Percentiles rank a stretch among this genome's conserved stretches.
phyloP scores from a whole-genome alignment of 495 filamentous ascomycete genomes.

The Pyrenula aspistea region DNA sequence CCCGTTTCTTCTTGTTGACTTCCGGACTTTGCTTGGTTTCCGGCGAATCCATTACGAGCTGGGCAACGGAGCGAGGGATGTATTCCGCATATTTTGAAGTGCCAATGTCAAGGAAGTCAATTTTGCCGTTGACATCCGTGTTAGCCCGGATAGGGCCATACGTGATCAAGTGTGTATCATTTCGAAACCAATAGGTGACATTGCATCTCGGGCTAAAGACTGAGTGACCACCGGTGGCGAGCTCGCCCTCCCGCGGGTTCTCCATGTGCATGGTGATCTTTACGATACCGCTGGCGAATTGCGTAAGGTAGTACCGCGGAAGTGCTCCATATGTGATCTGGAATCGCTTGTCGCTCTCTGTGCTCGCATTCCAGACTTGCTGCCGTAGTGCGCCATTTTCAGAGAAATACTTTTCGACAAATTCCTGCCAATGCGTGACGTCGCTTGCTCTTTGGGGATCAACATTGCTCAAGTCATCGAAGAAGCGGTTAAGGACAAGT shows the following conservation, averaged over 20 bases:
- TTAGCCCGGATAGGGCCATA: constrained; percentile 49
- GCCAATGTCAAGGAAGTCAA: constrained; percentile 61
- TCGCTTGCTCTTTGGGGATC: constrained; percentile 36
- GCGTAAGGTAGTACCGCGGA: constrained; percentile 68
- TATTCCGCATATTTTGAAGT: constrained; percentile 55
- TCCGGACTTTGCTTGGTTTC: constrained; percentile 63
- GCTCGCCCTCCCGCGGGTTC: constrained; percentile 37
- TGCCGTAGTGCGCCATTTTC: constrained; percentile 56
- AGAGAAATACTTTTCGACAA: constrained; percentile 69
- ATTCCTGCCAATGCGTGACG: constrained; percentile 57
- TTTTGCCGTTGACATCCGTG: constrained; percentile 56
- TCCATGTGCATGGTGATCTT: constrained; percentile 68
- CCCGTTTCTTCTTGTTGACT: constrained; percentile 46
- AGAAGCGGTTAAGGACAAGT: constrained; percentile 55
- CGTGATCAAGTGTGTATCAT: constrained; percentile 58
- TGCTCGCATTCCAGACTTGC: constrained; percentile 38
- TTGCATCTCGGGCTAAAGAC: constrained; percentile 50
- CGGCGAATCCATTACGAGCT: constrained; percentile 31
- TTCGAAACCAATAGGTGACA: constrained; percentile 63
- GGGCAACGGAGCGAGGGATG: constrained; percentile 42
- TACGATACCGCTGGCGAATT: constrained; percentile 71
- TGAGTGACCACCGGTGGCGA: constrained; percentile 49
- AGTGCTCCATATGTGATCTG: constrained; percentile 66
- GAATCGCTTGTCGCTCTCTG: constrained; percentile 51
- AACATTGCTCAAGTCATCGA: constrained; percentile 58